Conservation (phyloP, 2,329 filamentous ascomycete genomes). For the Aspergillus sclerotialis region DNA sequence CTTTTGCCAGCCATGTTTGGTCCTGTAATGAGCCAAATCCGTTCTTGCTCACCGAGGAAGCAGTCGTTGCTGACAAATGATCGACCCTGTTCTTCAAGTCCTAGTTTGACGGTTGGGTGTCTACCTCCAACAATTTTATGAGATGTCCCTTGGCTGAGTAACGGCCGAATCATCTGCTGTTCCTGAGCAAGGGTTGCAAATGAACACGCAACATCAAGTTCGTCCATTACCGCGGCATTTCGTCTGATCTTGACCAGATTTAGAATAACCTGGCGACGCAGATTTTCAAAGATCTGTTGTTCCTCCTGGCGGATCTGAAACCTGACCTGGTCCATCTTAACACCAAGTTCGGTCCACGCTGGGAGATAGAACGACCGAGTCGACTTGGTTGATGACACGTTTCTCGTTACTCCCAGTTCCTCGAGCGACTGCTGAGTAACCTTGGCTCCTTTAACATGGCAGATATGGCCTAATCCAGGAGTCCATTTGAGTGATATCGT, state of each 20-base stretch:
- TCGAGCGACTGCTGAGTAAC: slow-evolving; percentile 48
- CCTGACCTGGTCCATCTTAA: slow-evolving; percentile 68
- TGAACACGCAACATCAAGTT: slow-evolving; percentile 82
- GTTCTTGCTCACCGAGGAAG: slow-evolving; percentile 69
- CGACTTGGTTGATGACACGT: slow-evolving; percentile 70
- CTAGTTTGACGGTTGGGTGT: slow-evolving; percentile 86
- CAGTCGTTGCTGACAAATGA: slow-evolving; percentile 83
- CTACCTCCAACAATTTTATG: slow-evolving; percentile 80
- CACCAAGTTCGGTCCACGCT: slow-evolving; percentile 77
- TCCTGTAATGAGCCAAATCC: slow-evolving; percentile 60
- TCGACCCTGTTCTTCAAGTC: slow-evolving; percentile 70
- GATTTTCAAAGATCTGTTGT: slow-evolving; percentile 64
- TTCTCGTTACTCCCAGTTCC: slow-evolving; percentile 41
- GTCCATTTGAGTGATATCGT: slow-evolving; percentile 78
- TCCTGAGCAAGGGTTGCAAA: slow-evolving; percentile 75
- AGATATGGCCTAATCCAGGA: slow-evolving; percentile 79
- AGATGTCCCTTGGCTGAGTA: slow-evolving; percentile 56
- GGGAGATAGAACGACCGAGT: slow-evolving; percentile 78
- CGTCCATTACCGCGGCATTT: slow-evolving; percentile 86
- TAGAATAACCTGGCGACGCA: slow-evolving; percentile 69
- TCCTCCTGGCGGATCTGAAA: slow-evolving; percentile 78
- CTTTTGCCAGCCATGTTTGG: slow-evolving; percentile 99
- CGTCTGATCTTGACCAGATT: slow-evolving; percentile 80
- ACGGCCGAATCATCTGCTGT: slow-evolving; percentile 65
- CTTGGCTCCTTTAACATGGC: slow-evolving; percentile 74